These are phyloP conservation scores for Fraxinus baroniana DNA, from an alignment of 305 asterid species.

Conservation along the genomic window DNA sequence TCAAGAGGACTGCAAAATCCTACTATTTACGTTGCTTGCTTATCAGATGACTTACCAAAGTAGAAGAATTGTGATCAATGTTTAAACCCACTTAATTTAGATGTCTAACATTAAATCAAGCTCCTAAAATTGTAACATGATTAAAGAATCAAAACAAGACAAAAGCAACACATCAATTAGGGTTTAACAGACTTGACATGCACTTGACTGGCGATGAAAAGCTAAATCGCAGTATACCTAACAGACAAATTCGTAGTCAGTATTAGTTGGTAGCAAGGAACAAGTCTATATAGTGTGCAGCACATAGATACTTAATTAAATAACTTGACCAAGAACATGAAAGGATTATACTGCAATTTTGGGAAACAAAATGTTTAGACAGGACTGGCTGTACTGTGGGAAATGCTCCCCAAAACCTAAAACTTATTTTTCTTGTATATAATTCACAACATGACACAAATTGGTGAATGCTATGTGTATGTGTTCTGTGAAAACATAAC, in stretches of 20 bases:
- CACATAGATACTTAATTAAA: background rate
- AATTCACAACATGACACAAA: background rate
- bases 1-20: background rate
- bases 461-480: background rate
- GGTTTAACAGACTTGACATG: background rate
- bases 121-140: background rate
- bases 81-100: background rate
- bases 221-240: background rate
- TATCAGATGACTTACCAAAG: background rate
- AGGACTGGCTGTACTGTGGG: background rate
- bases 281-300: background rate
- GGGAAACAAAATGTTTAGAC: constrained; percentile 1
- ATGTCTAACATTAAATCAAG: background rate
- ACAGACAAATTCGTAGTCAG: background rate
- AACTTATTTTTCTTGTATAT: background rate
- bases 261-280: background rate
- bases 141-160: background rate
- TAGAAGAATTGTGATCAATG: background rate
- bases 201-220: background rate
- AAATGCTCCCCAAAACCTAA: background rate
- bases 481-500: background rate
- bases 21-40: background rate
- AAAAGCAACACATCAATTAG: background rate
- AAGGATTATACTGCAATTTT: background rate
- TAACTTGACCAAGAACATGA: background rate